Base-by-base conservation (phyloP, 1,139 yeast species). In the Candida tetrigidarum region DNA sequence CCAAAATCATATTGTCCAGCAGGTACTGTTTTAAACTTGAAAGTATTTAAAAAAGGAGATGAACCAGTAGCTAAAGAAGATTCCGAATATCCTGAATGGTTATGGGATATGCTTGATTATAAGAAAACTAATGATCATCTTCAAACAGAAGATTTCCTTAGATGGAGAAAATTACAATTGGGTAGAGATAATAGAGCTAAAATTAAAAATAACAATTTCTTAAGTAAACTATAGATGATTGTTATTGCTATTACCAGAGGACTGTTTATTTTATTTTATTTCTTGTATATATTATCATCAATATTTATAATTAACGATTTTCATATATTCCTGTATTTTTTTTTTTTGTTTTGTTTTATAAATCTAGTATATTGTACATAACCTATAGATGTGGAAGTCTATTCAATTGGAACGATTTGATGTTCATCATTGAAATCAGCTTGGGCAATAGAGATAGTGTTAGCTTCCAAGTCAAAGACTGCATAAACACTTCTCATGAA, bases 11-110 rank as follows among this genome's bases (percentile, higher is more conserved):
- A 80, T 2, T 78, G 84, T 55, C 65, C 65, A 33, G 95, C 89
- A 5, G 99, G 99, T 6, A 89, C 98, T 0, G 76, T 79, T 11
- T 74, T 93, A 53, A 88, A 88, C 58, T 70, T 92, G 58, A 87
- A 87, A 57, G 77, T 93, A 45, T 81, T 78, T 60, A 91, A 91
- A 62, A 74, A 78, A 30, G 96, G 95, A 18, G 82, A 84, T 50
- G 97, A 91, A 54, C 93, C 96, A n/a, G 84, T 90, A 5, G 98
- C 99, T 2, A 68, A 86, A 46, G 88, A 86, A 50, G 98, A 93
- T 60, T 71, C 75, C 33, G 96, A 92, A 58, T 93, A 93, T 60
- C 99, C 99, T 3, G 89, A 78, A 41, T 93, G 98, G 98, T 77
- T 93, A 48, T 93, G 99, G 99, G 81, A 77, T n/a, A 74, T 89